Base-by-base conservation (phyloP, 495 filamentous ascomycete genomes). In the Aspergillus bridgeri region DNA sequence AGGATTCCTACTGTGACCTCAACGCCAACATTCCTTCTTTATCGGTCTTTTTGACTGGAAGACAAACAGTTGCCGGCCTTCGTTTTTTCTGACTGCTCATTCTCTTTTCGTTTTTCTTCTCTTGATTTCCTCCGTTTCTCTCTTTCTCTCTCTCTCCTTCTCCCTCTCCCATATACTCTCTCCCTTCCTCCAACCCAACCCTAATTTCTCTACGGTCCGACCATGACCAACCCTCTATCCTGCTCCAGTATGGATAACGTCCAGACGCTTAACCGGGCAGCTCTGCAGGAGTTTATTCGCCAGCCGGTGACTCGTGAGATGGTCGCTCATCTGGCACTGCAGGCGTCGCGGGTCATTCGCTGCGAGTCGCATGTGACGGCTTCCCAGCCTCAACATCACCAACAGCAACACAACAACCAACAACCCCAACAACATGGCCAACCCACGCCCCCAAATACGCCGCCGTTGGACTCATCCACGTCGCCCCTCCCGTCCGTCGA, bases 281-380 rank as follows among this genome's bases (percentile, higher is more conserved):
- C 94, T 29, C 85, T 98, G 60, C 90, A 96, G 46, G 82, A 91
- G 60, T 98, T 98, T 71, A 83, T 98, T 69, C 87, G 88, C 62
- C 79, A 83, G 60, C 88, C 88, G 11, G 93, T 98, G 54, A 86
- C 85, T 61, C 77, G 81, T 53, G 84, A 88, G 42, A 98, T 98
- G 95, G 86, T 98, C 61, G 69, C 76, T 25, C 89, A 96, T 73
- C 81, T 98, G 58, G 90, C 94, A 44, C 70, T 81, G 47, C 92
- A 92, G 65, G 93, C 94, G 24, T 79, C 81, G 49, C 82, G 84
- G 65, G 94, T 98, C 68, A 98, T 98, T 69, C 86, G 90, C 53
- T 98, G 94, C 81, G 94, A 98, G 48, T 55, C 70, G 44, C 72
- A 76, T 72, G 69, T 78, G 72, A 74, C 68, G 59, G 68, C 69